Base-by-base conservation (phyloP, 257 asterid genomes). In the Petunia secreta region DNA sequence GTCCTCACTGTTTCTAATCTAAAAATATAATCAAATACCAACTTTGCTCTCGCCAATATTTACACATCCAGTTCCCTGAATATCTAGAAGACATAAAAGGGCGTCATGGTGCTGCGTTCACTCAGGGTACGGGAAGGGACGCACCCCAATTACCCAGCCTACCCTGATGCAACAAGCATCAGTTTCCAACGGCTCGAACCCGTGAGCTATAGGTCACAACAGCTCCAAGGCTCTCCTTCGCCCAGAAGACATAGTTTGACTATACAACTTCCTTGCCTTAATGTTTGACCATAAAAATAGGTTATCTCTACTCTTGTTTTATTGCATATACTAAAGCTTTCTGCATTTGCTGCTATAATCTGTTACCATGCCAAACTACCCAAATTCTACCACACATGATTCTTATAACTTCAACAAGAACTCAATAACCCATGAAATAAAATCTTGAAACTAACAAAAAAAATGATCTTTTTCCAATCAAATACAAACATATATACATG, bases 341-440 rank as follows among this genome's bases (percentile, higher is more conserved):
- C 58, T 68, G 39, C 44, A 4, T 71, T 71, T 71, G 59, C 60
- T 34, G 48, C 60, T 10, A 46, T 46, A 62, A 77, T 55, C 43
- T 63, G 16, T 8, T 48, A 16, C 71, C 41, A 59, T 10, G 6
- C 8, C 54, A 58, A 39, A 34, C 38, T 55, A 75, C 40, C 16
- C 69, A 38, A n/a, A 58, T 2, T 44, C 5, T 16, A 50, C 38
- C 11, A 77, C 10, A 54, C 25, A 48, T 77, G 37, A 44, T 37
- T 43, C 36, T 63, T 5, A 38, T n/a, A 4, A 36, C 15, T 46
- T 44, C 25, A 55, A 53, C 44, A 54, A 44, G 71, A 66, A 54
- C 43, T 13, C 71, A 13, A 63, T 2, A 50, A 46, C 37, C 57
- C 0, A 60, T 6, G 25, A 62, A 63, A 25, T 75, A 63, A 14